A percentile compares a stretch with the other conserved stretches of the same genome.
phyloP scores from a whole-genome alignment of 2,329 filamentous ascomycete genomes.

The Colletotrichum filicis region DNA sequence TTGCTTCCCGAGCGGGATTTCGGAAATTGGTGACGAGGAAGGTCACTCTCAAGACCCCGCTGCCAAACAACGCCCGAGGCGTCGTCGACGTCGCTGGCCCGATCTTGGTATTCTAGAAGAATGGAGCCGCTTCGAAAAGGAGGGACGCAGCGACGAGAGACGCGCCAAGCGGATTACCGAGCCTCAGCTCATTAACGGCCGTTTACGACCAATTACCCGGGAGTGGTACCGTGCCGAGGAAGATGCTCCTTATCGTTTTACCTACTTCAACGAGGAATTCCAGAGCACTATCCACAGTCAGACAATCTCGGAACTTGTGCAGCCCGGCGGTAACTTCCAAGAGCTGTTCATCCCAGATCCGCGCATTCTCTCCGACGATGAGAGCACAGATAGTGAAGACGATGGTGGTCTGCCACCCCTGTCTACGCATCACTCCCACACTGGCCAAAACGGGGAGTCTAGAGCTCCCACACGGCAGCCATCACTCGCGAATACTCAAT shows the following conservation, averaged over 20 bases:
- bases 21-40: constrained; percentile 85
- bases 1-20: constrained; percentile 86
- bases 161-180: constrained; percentile 93
- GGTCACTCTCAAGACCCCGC: constrained; percentile 55
- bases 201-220: constrained; percentile 81
- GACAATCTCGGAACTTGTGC: constrained; percentile 91
- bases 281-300: constrained; percentile 96
- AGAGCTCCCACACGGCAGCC: constrained; percentile 58
- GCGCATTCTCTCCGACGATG: constrained; percentile 77
- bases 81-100: constrained; percentile 81
- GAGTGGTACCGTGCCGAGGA: constrained; percentile 90
- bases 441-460: constrained; percentile 53
- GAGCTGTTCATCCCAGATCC: constrained; percentile 94
- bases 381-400: constrained; percentile 70
- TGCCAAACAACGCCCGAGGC: constrained; percentile 42
- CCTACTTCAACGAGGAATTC: constrained; percentile 98
- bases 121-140: constrained; percentile 92
- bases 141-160: constrained; percentile 83
- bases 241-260: constrained; percentile 93
- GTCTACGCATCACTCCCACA: constrained; percentile 39
- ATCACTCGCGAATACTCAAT: constrained; percentile 49
- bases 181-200: constrained; percentile 89
- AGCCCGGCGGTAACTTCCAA: constrained; percentile 84
- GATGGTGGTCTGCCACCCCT: constrained; percentile 20
- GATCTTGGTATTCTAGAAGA: constrained; percentile 86